These are phyloP conservation scores for Meyerozyma guilliermondii DNA, from an alignment of 1,139 yeast genomes.

Conservation along the genomic window DNA sequence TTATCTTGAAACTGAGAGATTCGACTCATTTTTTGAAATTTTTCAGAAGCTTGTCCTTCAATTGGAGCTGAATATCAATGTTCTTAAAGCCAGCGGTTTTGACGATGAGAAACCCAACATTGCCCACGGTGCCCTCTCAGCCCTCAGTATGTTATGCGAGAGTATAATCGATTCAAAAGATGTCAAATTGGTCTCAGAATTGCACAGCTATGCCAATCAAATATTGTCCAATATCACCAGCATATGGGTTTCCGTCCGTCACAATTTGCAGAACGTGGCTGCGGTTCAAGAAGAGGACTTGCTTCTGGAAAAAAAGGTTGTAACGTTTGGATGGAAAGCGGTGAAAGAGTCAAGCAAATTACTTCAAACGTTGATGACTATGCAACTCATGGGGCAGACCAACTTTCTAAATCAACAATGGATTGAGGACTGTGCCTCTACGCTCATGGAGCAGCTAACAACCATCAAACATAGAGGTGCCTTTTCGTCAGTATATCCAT, in stretches of 20 bases:
- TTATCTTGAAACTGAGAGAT: constrained; percentile 12
- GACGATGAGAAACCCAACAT: constrained; percentile 34
- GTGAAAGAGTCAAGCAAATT: neutral
- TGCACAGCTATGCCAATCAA: neutral
- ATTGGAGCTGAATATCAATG: constrained; percentile 20
- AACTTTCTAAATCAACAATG: constrained; percentile 1
- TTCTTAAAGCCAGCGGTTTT: constrained; percentile 27
- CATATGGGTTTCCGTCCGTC: neutral
- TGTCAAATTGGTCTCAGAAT: neutral
- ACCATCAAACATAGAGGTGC: constrained; percentile 87
- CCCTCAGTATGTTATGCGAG: constrained; percentile 40
- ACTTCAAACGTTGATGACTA: neutral
- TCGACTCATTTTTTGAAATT: constrained; percentile 16
- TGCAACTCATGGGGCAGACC: constrained; percentile 2
- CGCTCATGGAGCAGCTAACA: constrained; percentile 62
- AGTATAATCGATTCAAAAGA: neutral
- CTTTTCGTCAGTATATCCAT: constrained; percentile 79
- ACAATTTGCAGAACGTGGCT: neutral
- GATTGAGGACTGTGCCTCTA: constrained; percentile 22
- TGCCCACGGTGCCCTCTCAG: constrained; percentile 64
- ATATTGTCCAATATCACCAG: neutral
- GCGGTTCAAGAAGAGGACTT: neutral
- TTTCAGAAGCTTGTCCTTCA: constrained; percentile 25
- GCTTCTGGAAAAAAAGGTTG: neutral
- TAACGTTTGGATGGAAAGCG: neutral